Conservation (phyloP, 805 yeast species). For the Yueomyces sinensis region DNA sequence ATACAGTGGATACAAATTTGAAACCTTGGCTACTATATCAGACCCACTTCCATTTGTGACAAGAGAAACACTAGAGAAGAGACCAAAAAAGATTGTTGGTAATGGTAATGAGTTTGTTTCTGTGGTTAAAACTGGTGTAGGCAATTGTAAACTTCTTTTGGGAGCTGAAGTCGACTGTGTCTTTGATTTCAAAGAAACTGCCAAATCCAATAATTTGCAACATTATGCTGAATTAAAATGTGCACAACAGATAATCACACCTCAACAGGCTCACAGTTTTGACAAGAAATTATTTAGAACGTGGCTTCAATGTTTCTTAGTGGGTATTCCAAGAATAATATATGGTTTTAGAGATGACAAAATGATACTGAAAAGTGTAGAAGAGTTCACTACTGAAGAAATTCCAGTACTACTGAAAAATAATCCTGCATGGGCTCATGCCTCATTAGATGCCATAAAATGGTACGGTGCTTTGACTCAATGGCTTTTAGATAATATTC, state of each 20-base stretch:
- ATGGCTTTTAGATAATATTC: conserved; percentile 52
- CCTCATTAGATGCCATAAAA: conserved; percentile 66
- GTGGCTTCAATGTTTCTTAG: conserved; percentile 89
- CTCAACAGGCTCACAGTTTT: conserved; percentile 47
- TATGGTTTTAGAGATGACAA: conserved; percentile 81
- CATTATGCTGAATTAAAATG: conserved; percentile 87
- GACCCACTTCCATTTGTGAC: conserved; percentile 63
- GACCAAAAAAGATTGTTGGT: conserved; percentile 47
- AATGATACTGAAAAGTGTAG: conserved; percentile 51
- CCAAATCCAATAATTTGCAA: conserved; percentile 33
- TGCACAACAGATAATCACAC: conserved; percentile 38
- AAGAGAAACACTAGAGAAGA: conserved; percentile 52
- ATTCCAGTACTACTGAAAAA: conserved; percentile 57
- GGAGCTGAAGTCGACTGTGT: conserved; percentile 93
- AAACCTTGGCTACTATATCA: conserved; percentile 57
- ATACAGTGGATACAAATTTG: conserved; percentile 81
- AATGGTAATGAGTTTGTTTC: conserved; percentile 68
- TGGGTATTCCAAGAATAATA: conserved; percentile 69
- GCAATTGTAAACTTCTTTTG: conserved; percentile 48
- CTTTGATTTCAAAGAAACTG: conserved; percentile 51
- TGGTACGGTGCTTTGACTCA: conserved; percentile 79
- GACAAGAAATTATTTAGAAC: conserved; percentile 66
- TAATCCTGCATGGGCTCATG: conserved; percentile 33
- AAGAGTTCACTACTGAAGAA: conserved; percentile 64
- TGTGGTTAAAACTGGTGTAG: conserved; percentile 79